Base-by-base conservation (phyloP, 257 asterid species). In the Nicotiana obtusifolia region DNA sequence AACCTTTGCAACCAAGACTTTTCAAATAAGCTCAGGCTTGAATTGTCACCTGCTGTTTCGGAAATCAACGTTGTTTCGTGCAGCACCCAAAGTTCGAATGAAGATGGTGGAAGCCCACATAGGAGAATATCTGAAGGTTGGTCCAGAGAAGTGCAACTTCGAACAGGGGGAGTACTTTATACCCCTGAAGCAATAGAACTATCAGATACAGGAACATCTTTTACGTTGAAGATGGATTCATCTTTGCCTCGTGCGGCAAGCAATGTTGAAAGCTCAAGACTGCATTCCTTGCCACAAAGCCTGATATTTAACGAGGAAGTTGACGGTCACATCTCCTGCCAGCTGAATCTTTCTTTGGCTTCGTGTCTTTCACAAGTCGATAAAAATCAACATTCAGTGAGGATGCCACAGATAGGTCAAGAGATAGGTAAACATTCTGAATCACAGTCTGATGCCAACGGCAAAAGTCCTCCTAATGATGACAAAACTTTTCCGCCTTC, bases 51-150 rank as follows among this genome's bases (percentile, higher is more conserved):
- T 7, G 86, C 94, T 73, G 91, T 92, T 85, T 91, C 98, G 3
- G 98, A 91, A 84, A 86, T 87, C 81, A 92, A 93, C 87, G 82
- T 88, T 84, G 86, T 89, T 77, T 92, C 98, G 10, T 90, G 84
- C n/a, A 92, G 98, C 92, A 90, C 97, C 2, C 97, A 90, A 73
- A 93, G 98, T 88, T 93, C 98, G 56, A 91, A 92, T 41, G 97
- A 91, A 69, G 97, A 89, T 69, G 95, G 90, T 61, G 88, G 88
- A 19, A 91, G 88, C 80, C 90, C 93, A 65, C 86, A 82, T 44
- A 90, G 85, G 86, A 86, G 89, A 82, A 73, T 73, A 52, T 80
- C 86, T 30, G 93, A 90, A 31, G 85, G 83, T 81, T 87, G 90
- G 89, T 85, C 90, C 28, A 92, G 87, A 64, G 92, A 91, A 4